Conservation (phyloP, 2,329 filamentous ascomycete genomes). For the Colletotrichum lindemuthianum region DNA sequence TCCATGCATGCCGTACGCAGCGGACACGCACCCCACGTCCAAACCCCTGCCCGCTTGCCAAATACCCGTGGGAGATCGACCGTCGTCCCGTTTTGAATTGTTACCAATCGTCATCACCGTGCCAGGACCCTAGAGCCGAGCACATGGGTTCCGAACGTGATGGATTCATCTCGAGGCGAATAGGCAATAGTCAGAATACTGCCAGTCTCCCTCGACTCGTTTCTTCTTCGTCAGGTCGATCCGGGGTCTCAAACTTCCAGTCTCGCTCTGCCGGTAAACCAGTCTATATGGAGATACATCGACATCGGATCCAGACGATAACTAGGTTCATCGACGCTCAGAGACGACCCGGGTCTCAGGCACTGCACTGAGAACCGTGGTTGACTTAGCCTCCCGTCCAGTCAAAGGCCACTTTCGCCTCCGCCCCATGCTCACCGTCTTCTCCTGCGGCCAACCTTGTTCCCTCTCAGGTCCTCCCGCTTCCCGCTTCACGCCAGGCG, state of each 20-base stretch:
- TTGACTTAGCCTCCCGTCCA: constrained; percentile 18
- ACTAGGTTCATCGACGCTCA: constrained; percentile 24
- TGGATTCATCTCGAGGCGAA: constrained; percentile 13
- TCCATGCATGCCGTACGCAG: background rate
- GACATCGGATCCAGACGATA: constrained; percentile 19
- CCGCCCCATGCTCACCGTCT: constrained; percentile 15
- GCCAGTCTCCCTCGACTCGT: constrained; percentile 4
- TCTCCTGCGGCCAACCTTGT: constrained; percentile 22
- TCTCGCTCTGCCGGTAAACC: constrained; percentile 32
- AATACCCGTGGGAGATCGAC: constrained; percentile 30
- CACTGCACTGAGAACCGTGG: constrained; percentile 19
- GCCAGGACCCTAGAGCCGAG: constrained; percentile 21
- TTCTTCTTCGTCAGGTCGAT: constrained; percentile 29
- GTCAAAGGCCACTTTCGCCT: background rate
- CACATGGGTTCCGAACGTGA: constrained; percentile 8
- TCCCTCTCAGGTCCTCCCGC: constrained; percentile 29
- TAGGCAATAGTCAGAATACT: background rate
- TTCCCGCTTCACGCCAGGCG: constrained; percentile 32
- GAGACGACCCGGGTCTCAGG: constrained; percentile 31
- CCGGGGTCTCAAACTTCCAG: constrained; percentile 34
- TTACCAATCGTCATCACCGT: constrained; percentile 13
- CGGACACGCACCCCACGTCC: constrained; percentile 25
- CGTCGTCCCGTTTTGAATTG: constrained; percentile 32
- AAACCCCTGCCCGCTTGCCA: constrained; percentile 19
- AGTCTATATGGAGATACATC: constrained; percentile 30